These are phyloP conservation scores for Paramecium pentaurelia DNA, from an alignment of 73 alveolate genomes.

Conservation along the genomic window DNA sequence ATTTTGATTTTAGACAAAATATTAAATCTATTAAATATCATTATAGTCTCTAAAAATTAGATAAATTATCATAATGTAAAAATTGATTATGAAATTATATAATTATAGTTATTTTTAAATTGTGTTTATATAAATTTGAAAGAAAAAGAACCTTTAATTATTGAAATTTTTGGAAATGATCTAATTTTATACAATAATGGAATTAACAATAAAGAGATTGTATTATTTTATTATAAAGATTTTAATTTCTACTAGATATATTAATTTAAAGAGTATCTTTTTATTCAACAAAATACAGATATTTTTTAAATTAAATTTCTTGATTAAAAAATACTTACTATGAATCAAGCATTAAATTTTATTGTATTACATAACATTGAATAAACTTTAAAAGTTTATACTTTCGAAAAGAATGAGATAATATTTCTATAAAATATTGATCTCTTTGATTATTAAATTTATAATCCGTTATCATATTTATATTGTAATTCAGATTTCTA, in stretches of 20 bases:
- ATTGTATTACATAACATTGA: background rate
- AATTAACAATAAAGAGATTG: background rate
- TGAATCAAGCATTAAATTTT: background rate
- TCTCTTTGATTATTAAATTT: background rate
- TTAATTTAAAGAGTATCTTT: background rate
- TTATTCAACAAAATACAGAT: background rate
- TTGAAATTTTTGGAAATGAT: background rate
- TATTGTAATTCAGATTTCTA: background rate
- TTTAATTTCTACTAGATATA: background rate
- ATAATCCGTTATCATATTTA: background rate
- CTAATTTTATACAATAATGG: background rate
- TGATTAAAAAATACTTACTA: background rate
- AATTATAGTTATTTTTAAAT: background rate
- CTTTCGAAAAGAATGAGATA: background rate
- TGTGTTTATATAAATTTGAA: background rate
- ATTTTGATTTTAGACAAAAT: background rate
- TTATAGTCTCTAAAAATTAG: background rate
- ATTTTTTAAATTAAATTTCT: background rate
- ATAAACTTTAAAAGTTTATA: background rate
- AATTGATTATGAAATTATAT: background rate
- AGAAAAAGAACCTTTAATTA: background rate
- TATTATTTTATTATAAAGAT: background rate
- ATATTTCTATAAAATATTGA: background rate
- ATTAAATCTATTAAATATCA: background rate
- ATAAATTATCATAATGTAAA: background rate